Base-by-base conservation (phyloP, 495 filamentous ascomycete genomes). In the Bacidia gigantensis region DNA sequence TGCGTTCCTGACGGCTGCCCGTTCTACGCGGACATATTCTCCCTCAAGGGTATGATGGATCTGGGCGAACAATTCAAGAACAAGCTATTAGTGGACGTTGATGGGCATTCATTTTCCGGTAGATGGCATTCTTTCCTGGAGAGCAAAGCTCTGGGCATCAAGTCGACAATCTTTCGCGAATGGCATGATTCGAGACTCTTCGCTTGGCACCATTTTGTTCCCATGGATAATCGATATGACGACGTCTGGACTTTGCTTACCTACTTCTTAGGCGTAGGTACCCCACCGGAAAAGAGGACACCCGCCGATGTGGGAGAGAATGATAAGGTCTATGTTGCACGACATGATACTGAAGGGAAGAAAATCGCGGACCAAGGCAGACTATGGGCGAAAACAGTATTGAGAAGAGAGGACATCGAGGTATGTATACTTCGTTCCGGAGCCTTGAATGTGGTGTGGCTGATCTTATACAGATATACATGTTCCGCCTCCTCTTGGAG, bases 181-280 rank as follows among this genome's bases (percentile, higher is more conserved):
- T 86, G 83, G 83, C 83, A 86, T 53, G 83, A 87, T 58, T 77
- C 73, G 32, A 66, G 83, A 20, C 65, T 87, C 7, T 70, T 83
- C 20, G 71, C 81, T 11, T 87, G 83, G 83, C 75, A 75, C 50
- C 83, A 87, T 57, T 87, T 78, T 57, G 82, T 87, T n/a, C 87
- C 87, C 1, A 85, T 92, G 82, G 87, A 90, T 60, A 88, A 82
- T 60, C 74, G 80, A 12, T 89, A 83, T 55, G 71, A 78, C 32
- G 87, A 93, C 61, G 67, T 86, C 43, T 89, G 80, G 49, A 81
- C 78, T 1, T 75, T 92, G 11, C 78, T 92, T 74, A 79, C 85
- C 52, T 90, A 88, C 60, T 89, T 90, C 62, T 56, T 87, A 2
- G 85, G 84, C 11, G 56, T 67, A 14, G 57, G 58, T 9, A 62